These are phyloP conservation scores for Dorcoceras hygrometricum DNA, from an alignment of 257 asterid species.

Conservation along the genomic window DNA sequence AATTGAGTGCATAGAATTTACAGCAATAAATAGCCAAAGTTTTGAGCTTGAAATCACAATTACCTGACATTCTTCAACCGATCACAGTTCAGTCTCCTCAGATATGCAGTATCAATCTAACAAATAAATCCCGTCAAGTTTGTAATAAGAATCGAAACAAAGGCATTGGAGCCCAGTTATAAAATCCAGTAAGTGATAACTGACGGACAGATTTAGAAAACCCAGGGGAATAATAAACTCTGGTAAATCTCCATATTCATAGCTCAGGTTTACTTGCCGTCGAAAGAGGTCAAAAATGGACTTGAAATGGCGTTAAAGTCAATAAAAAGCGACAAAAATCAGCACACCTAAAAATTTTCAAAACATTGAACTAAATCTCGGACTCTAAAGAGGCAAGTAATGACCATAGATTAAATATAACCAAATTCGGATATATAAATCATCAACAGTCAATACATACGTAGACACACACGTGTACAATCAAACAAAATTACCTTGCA, in stretches of 20 bases:
- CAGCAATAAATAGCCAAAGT: background rate
- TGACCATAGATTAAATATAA: conserved; percentile 7
- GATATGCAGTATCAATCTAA: conserved; percentile 42
- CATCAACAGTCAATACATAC: conserved; percentile 1
- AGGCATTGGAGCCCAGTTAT: conserved; percentile 6
- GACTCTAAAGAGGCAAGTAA: conserved; percentile 25
- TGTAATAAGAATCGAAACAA: conserved; percentile 10
- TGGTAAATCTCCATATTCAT: conserved; percentile 34
- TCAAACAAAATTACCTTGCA: conserved; percentile 26
- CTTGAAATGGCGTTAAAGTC: conserved; percentile 22
- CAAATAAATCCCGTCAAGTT: conserved; percentile 19
- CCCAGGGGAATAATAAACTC: conserved; percentile 1
- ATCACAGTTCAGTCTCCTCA: conserved; percentile 32
- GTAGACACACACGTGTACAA: background rate
- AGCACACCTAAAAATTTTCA: conserved; percentile 24
- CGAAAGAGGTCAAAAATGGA: conserved; percentile 26
- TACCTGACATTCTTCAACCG: conserved; percentile 61
- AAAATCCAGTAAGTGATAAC: conserved; percentile 21
- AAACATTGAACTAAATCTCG: conserved; percentile 21
- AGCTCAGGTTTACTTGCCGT: conserved; percentile 27
- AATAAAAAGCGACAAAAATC: conserved; percentile 22
- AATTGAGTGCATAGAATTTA: background rate
- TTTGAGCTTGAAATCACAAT: conserved; percentile 11
- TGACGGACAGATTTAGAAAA: background rate
- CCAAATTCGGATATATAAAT: background rate